A percentile compares a stretch with the other conserved stretches of the same genome.
Evolutionary conservation across 2,329 filamentous ascomycete genomes (phyloP).

Genomic region (Chalaropsis thielavioides): DNA sequence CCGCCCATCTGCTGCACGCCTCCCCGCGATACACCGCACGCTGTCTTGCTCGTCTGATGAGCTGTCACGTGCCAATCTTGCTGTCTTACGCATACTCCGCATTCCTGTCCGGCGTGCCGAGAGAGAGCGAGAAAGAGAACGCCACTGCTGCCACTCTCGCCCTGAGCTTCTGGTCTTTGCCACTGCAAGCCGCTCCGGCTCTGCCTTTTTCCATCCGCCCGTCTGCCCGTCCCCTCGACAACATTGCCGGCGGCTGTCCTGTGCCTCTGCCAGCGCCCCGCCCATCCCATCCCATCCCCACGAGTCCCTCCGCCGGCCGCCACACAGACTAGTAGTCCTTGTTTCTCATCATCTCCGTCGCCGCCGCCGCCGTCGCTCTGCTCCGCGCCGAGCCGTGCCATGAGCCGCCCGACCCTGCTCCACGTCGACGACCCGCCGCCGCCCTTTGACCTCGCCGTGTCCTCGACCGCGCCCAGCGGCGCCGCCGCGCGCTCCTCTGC

Average conservation of each 20-base stretch:
- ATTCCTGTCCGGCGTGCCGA: not conserved
- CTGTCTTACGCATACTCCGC: not conserved
- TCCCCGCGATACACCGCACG: no score
- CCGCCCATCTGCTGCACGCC: not conserved
- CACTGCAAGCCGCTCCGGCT: no score
- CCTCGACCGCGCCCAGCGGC: not conserved
- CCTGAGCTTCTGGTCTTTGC: no score
- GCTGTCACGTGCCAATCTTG: slow-evolving; percentile 5
- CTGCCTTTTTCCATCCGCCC: no score
- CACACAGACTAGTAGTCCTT: no score
- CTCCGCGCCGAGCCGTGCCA: not conserved
- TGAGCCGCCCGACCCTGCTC: slow-evolving; percentile 9
- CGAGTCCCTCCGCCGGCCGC: no score
- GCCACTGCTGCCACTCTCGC: not conserved
- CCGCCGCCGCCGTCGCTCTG: not conserved
- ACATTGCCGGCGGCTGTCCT: no score
- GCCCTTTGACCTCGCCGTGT: slow-evolving; percentile 12
- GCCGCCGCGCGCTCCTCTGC: not conserved
- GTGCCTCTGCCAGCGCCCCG: no score
- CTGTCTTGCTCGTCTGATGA: not conserved
- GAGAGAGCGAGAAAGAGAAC: not conserved
- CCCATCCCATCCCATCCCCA: no score
- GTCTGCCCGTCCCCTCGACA: no score
- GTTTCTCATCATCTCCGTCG: no score
- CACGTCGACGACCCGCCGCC: slow-evolving; percentile 15